These are phyloP conservation scores for Brassica carinata DNA, from an alignment of 345 rosid genomes.

Conservation along the genomic window DNA sequence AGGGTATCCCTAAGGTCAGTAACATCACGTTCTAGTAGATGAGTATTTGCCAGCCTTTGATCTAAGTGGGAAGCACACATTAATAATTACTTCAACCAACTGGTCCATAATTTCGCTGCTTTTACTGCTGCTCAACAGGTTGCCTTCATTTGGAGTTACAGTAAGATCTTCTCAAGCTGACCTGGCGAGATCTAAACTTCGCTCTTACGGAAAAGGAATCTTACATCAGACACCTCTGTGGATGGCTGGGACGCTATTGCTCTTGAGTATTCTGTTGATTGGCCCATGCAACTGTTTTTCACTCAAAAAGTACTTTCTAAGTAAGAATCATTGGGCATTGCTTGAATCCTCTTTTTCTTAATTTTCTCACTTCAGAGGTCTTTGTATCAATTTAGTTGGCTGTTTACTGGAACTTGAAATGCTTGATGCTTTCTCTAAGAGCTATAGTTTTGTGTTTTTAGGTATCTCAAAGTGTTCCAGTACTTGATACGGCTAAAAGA, in stretches of 20 bases:
- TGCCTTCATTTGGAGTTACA: slow-evolving; percentile 82
- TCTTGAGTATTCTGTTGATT: slow-evolving; percentile 87
- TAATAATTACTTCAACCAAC: slow-evolving; percentile 19
- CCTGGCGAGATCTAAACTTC: slow-evolving; percentile 55
- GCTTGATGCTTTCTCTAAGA: slow-evolving; percentile 18
- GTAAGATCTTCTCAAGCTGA: slow-evolving; percentile 72
- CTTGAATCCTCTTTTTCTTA: background rate
- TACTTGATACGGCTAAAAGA: no score
- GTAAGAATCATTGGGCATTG: slow-evolving; percentile 49
- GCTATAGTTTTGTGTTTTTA: no score
- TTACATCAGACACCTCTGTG: slow-evolving; percentile 57
- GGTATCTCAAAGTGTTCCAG: no score
- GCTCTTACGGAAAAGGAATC: slow-evolving; percentile 45
- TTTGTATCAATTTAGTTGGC: slow-evolving; percentile 23
- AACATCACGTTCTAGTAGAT: slow-evolving; percentile 19
- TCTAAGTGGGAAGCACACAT: slow-evolving; percentile 20
- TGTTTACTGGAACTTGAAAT: slow-evolving; percentile 15
- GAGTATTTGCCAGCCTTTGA: background rate
- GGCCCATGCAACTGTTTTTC: slow-evolving; percentile 94
- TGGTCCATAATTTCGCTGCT: slow-evolving; percentile 17
- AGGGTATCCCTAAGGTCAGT: slow-evolving; percentile 83
- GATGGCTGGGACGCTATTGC: slow-evolving; percentile 98
- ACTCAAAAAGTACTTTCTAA: slow-evolving; percentile 93
- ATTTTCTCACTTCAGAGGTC: background rate
- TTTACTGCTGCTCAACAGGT: slow-evolving; percentile 46